These are phyloP conservation scores for Persicaria maculosa DNA, from an alignment of 148 eudicot genomes.

Conservation along the genomic window DNA sequence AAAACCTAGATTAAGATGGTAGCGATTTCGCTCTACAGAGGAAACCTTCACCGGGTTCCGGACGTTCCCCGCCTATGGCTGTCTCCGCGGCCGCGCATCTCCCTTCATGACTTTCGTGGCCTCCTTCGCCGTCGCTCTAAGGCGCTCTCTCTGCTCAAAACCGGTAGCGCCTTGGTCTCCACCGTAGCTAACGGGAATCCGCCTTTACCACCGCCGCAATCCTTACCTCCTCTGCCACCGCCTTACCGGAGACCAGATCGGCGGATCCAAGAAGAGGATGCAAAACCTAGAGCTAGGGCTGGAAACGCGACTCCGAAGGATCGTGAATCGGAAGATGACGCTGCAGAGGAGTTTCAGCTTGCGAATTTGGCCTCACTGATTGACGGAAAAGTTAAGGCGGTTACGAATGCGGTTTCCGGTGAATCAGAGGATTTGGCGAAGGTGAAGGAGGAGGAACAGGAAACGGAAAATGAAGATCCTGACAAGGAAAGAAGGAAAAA, in stretches of 20 bases:
- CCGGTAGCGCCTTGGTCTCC: slow-evolving; percentile 19
- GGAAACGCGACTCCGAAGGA: neutral
- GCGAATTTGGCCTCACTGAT: neutral
- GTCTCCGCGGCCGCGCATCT: slow-evolving; percentile 43
- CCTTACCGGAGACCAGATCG: slow-evolving; percentile 2
- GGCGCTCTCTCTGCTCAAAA: slow-evolving; percentile 55
- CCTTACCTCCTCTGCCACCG: neutral
- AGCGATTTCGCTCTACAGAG: slow-evolving; percentile 80
- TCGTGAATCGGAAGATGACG: neutral
- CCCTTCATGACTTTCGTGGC: slow-evolving; percentile 46
- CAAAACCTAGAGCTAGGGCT: neutral
- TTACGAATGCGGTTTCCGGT: neutral
- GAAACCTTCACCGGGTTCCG: slow-evolving; percentile 66
- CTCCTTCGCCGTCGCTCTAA: slow-evolving; percentile 63
- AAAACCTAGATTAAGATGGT: slow-evolving; percentile 35
- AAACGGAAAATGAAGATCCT: neutral
- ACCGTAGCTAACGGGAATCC: neutral
- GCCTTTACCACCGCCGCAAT: neutral
- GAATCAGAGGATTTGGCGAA: neutral
- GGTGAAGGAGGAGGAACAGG: neutral
- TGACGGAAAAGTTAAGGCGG: neutral
- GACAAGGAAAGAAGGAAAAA: slow-evolving; percentile 54
- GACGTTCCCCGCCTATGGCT: slow-evolving; percentile 56
- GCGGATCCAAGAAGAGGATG: neutral
- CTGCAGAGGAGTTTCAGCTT: neutral